These are phyloP conservation scores for Lentinula sp. DNA, from an alignment of 768 basidiomycete species.

Conservation along the genomic window DNA sequence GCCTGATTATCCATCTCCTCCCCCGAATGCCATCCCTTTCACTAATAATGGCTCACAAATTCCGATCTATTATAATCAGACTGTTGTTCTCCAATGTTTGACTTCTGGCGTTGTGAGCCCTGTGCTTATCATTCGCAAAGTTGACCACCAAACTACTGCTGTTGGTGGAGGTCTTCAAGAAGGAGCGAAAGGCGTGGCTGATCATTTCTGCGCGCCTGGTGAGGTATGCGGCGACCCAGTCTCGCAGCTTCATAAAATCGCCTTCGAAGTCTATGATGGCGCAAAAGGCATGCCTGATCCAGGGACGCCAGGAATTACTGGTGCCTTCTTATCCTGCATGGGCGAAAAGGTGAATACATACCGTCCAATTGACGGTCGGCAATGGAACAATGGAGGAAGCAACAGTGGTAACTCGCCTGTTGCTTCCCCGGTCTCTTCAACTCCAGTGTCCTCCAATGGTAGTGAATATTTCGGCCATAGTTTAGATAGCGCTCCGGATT, in stretches of 20 bases:
- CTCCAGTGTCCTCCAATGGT: constrained; percentile 46
- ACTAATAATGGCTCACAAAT: constrained; percentile 80
- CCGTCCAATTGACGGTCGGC: constrained; percentile 75
- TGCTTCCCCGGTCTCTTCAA: constrained; percentile 64
- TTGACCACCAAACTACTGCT: constrained; percentile 84
- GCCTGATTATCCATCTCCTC: constrained; percentile 86
- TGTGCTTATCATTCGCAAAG: constrained; percentile 88
- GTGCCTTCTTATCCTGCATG: constrained; percentile 86
- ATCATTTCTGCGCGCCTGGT: constrained; percentile 75
- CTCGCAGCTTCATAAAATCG: constrained; percentile 93
- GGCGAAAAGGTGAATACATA: constrained; percentile 92
- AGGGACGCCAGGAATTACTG: constrained; percentile 71
- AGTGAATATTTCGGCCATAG: constrained; percentile 63
- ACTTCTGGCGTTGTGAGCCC: constrained; percentile 93
- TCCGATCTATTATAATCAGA: constrained; percentile 95
- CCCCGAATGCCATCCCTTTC: constrained; percentile 85
- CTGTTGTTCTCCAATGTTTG: constrained; percentile 90
- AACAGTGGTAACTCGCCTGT: constrained; percentile 48
- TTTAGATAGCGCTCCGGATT: constrained; percentile 62
- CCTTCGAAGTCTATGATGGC: constrained; percentile 83
- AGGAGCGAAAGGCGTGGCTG: constrained; percentile 77
- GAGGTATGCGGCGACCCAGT: constrained; percentile 94
- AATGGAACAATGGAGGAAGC: constrained; percentile 53
- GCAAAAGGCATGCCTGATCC: constrained; percentile 64
- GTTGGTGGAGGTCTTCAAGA: constrained; percentile 90